Evolutionary conservation across 1,284 basidiomycete genomes (phyloP).

Genomic region (Cutaneotrichosporon dermatis): DNA sequence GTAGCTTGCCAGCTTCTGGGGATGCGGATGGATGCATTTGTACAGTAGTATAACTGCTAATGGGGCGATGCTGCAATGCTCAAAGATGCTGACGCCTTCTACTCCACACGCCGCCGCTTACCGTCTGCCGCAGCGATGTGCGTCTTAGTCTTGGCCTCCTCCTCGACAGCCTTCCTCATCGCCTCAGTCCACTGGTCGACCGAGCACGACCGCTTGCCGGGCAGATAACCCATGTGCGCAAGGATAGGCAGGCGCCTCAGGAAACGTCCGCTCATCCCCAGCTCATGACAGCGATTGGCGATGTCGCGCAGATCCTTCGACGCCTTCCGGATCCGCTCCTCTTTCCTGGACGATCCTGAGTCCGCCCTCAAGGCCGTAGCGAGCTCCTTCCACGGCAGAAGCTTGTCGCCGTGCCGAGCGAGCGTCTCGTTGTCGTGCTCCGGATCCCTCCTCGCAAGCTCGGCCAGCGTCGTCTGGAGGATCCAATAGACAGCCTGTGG

Average conservation of each 20-base stretch:
- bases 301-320: slow-evolving; percentile 5
- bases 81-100: not conserved
- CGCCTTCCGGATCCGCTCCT: slow-evolving; percentile 10
- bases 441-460: slow-evolving; percentile 61
- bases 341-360: not conserved
- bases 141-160: slow-evolving; percentile 21
- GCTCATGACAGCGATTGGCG: slow-evolving; percentile 2
- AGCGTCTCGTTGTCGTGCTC: slow-evolving; percentile 52
- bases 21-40: not conserved
- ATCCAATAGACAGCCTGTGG: slow-evolving; percentile 91
- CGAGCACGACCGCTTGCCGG: slow-evolving; percentile 9
- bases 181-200: slow-evolving; percentile 52
- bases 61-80: not conserved
- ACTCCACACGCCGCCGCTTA: not conserved
- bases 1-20: slow-evolving; percentile 6
- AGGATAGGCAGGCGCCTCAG: slow-evolving; percentile 85
- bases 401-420: slow-evolving; percentile 58
- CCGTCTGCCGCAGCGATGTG: slow-evolving; percentile 6
- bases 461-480: slow-evolving; percentile 72
- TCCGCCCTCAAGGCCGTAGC: too few species aligned
- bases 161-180: slow-evolving; percentile 65
- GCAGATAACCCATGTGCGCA: slow-evolving; percentile 71
- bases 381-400: slow-evolving; percentile 15
- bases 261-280: slow-evolving; percentile 11
- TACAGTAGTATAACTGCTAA: not conserved